phyloP scores from a whole-genome alignment of 352 stramenopile species.

The Pythium sukuiense region DNA sequence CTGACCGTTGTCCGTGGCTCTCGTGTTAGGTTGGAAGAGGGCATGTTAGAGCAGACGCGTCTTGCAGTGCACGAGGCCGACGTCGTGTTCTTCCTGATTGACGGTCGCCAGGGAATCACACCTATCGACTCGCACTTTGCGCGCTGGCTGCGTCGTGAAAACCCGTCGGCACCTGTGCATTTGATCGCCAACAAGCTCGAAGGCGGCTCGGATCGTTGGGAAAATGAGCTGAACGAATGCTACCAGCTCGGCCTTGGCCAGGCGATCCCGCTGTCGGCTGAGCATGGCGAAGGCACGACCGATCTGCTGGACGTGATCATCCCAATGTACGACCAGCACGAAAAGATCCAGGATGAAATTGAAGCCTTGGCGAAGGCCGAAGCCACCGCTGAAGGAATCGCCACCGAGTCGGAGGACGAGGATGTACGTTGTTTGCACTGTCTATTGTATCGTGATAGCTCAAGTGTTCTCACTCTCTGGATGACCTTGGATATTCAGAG shows the following conservation, averaged over 20 bases:
- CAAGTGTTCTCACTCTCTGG: no score
- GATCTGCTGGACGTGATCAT: constrained; percentile 72
- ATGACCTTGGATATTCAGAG: constrained; percentile 28
- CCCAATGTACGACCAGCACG: constrained; percentile 65
- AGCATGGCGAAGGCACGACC: constrained; percentile 76
- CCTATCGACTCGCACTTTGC: constrained; percentile 81
- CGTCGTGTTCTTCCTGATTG: constrained; percentile 79
- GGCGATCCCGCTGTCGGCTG: constrained; percentile 70
- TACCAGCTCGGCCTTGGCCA: constrained; percentile 70
- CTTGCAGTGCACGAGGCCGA: constrained; percentile 76
- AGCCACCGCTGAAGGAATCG: constrained; percentile 18
- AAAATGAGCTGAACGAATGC: constrained; percentile 72
- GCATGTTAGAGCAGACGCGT: constrained; percentile 79
- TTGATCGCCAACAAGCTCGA: constrained; percentile 82
- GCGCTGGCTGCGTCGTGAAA: constrained; percentile 67
- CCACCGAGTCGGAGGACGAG: constrained; percentile 41
- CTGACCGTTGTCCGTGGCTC: not conserved
- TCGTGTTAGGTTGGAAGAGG: constrained; percentile 51
- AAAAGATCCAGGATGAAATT: constrained; percentile 47
- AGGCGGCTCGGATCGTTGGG: constrained; percentile 63
- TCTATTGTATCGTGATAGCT: not conserved
- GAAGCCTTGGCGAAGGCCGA: constrained; percentile 19
- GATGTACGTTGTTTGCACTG: constrained; percentile 42
- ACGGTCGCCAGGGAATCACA: constrained; percentile 76
- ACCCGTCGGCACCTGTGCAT: constrained; percentile 59